phyloP scores from a whole-genome alignment of 805 yeast genomes.

The Starmerella vitae region DNA sequence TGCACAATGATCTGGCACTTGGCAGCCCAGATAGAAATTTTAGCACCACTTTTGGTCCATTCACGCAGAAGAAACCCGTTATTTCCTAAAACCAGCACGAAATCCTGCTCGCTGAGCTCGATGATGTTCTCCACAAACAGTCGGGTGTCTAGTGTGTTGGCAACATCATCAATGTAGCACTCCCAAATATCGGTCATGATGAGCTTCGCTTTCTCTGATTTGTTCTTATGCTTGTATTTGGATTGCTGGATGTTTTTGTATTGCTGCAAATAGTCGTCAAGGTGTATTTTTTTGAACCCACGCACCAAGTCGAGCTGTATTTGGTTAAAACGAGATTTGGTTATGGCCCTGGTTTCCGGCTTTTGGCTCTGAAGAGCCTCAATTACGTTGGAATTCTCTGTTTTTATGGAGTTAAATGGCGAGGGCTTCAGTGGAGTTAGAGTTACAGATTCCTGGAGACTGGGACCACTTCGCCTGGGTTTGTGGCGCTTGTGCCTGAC shows the following conservation, averaged over 20 bases:
- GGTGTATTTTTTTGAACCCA: conserved; percentile 24
- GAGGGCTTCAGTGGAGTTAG: neutral
- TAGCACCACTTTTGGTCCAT: conserved; percentile 33
- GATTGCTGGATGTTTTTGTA: neutral
- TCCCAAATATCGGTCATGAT: conserved; percentile 32
- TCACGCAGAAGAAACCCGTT: conserved; percentile 32
- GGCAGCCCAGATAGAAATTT: conserved; percentile 28
- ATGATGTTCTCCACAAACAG: conserved; percentile 28
- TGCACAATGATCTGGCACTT: conserved; percentile 27
- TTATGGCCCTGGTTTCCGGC: conserved; percentile 10
- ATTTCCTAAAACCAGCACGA: conserved; percentile 32
- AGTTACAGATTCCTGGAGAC: neutral
- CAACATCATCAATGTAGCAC: conserved; percentile 19
- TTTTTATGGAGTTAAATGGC: neutral
- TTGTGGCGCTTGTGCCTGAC: conserved; percentile 3
- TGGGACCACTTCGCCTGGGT: neutral
- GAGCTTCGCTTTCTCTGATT: conserved; percentile 21
- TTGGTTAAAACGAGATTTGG: conserved; percentile 13
- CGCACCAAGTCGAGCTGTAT: conserved; percentile 19
- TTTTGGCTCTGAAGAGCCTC: conserved; percentile 12
- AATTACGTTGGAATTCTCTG: neutral
- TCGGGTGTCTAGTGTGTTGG: conserved; percentile 22
- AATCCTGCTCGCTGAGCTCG: conserved; percentile 29
- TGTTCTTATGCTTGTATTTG: neutral
- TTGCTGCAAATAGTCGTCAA: conserved; percentile 13